phyloP scores from a whole-genome alignment of 2,329 filamentous ascomycete species.

The Xylariaceae sp. region DNA sequence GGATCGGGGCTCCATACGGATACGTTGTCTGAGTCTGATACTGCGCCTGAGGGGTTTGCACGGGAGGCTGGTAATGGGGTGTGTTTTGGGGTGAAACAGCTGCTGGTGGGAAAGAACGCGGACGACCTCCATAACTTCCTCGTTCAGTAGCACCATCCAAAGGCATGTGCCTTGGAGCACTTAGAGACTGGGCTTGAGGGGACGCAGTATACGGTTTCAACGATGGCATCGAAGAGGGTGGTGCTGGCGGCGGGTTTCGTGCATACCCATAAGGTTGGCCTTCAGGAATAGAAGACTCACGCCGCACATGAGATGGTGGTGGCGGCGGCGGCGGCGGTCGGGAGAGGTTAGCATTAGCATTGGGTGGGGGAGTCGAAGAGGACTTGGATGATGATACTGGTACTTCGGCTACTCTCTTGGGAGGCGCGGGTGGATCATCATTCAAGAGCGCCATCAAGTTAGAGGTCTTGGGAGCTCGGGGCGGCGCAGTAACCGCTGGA shows the following conservation, averaged over 20 bases:
- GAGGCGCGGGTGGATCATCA: slow-evolving; percentile 49
- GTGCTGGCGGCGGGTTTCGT: slow-evolving; percentile 34
- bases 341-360: slow-evolving; percentile 35
- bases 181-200: slow-evolving; percentile 45
- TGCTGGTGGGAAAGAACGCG: slow-evolving; percentile 32
- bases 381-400: slow-evolving; percentile 35
- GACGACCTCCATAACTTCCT: slow-evolving; percentile 44
- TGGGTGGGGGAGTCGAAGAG: slow-evolving; percentile 49
- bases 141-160: slow-evolving; percentile 36
- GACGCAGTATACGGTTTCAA: slow-evolving; percentile 51
- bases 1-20: slow-evolving; percentile 39
- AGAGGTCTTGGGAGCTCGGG: slow-evolving; percentile 51
- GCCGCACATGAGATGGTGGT: slow-evolving; percentile 41
- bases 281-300: slow-evolving; percentile 39
- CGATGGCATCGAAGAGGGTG: slow-evolving; percentile 47
- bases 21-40: slow-evolving; percentile 44
- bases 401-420: slow-evolving; percentile 48
- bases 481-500: slow-evolving; percentile 37
- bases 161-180: slow-evolving; percentile 42
- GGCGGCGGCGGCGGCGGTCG: slow-evolving; percentile 39
- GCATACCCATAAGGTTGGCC: slow-evolving; percentile 43
- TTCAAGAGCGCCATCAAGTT: slow-evolving; percentile 60
- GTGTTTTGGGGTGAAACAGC: slow-evolving; percentile 44
- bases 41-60: slow-evolving; percentile 34
- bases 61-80: slow-evolving; percentile 42